phyloP scores from a whole-genome alignment of 495 filamentous ascomycete genomes.

The Aspergillus hancockii region DNA sequence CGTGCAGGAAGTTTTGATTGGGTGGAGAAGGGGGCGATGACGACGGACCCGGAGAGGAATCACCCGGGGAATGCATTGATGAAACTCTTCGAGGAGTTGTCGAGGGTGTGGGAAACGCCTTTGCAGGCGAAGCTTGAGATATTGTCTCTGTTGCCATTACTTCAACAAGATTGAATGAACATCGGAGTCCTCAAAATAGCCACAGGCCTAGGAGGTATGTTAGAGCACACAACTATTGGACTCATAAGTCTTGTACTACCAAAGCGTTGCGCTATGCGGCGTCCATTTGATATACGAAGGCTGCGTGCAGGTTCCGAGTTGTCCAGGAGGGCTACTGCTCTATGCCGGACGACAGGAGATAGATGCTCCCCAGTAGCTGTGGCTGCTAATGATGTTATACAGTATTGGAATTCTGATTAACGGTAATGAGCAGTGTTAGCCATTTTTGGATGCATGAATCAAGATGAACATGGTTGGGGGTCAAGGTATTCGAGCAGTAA shows the following conservation, averaged over 20 bases:
- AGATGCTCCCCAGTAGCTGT: conserved; percentile 30
- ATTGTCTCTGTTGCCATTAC: conserved; percentile 32
- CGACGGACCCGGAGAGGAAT: conserved; percentile 62
- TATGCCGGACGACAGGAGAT: neutral
- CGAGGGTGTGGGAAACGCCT: conserved; percentile 63
- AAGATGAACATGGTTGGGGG: conserved; percentile 9
- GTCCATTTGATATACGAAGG: neutral
- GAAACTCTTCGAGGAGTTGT: conserved; percentile 67
- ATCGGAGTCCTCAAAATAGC: neutral
- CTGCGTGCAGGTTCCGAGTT: neutral
- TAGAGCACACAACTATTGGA: neutral
- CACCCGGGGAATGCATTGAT: conserved; percentile 53
- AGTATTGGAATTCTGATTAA: neutral
- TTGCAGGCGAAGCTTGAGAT: conserved; percentile 25
- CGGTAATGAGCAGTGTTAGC: neutral
- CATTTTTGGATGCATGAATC: no score
- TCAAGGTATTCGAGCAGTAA: conserved; percentile 3
- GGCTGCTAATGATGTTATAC: neutral
- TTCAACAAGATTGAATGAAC: conserved; percentile 2
- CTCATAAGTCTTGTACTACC: neutral
- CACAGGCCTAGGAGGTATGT: neutral
- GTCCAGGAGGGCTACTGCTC: neutral
- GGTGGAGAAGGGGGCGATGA: conserved; percentile 65
- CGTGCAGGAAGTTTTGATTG: conserved; percentile 41
- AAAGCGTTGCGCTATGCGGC: neutral